Evolutionary conservation across 2,329 filamentous ascomycete genomes (phyloP).

Genomic region (Lizonia empirigonia): DNA sequence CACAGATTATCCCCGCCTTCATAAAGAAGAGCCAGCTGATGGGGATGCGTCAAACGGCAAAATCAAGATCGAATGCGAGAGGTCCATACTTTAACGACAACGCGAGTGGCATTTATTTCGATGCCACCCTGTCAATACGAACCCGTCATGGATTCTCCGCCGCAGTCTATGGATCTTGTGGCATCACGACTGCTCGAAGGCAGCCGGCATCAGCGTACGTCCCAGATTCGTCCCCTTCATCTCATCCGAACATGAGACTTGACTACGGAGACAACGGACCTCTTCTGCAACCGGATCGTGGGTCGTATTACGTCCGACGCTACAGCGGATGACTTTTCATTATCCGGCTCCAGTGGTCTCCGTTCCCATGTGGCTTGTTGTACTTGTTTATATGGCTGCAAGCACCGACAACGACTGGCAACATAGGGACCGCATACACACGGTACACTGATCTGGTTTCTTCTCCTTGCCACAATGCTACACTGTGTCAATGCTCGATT

Average conservation of each 20-base stretch:
- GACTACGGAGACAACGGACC: neutral
- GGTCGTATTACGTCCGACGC: neutral
- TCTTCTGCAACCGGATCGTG: neutral
- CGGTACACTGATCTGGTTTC: neutral
- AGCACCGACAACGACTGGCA: neutral
- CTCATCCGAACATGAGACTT: neutral
- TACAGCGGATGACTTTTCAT: neutral
- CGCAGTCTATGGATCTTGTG: neutral
- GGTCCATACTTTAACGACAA: conserved; percentile 2
- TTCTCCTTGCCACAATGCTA: neutral
- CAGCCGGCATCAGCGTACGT: neutral
- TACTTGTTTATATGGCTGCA: neutral
- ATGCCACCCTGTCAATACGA: neutral
- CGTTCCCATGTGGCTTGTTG: neutral
- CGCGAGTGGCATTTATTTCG: neutral
- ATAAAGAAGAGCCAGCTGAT: neutral
- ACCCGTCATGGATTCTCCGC: neutral
- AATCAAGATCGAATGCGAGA: conserved; percentile 10
- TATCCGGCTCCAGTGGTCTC: neutral
- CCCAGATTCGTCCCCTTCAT: neutral
- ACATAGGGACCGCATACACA: neutral
- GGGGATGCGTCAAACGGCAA: neutral
- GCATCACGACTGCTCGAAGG: neutral
- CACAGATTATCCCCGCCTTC: conserved; percentile 24
- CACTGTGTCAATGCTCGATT: neutral